Percentiles rank a stretch among this genome's conserved stretches.
Evolutionary conservation across 768 basidiomycete species (phyloP).

Genomic region (Royoungia palumana): DNA sequence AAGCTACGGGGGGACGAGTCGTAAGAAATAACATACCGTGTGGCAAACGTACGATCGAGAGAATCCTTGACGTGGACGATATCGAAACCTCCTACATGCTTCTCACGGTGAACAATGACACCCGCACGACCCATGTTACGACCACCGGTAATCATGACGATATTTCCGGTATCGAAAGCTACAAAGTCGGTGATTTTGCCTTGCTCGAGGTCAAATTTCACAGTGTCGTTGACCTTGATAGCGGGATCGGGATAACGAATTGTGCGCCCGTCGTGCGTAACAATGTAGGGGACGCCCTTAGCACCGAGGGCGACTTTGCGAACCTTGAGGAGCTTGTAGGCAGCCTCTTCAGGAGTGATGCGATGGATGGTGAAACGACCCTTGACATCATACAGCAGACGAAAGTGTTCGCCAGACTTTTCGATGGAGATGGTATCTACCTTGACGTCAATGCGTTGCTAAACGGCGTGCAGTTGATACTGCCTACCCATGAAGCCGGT

Average conservation of each 20-base stretch:
- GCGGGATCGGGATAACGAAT: conserved; percentile 98
- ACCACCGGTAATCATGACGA: conserved; percentile 97
- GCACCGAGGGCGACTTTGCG: conserved; percentile 86
- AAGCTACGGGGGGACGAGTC: background rate
- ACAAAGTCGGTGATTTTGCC: conserved; percentile 90
- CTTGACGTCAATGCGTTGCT: conserved; percentile 1
- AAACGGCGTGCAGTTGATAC: background rate
- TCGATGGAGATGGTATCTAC: conserved; percentile 95
- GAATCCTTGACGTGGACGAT: conserved; percentile 98
- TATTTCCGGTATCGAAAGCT: conserved; percentile 96
- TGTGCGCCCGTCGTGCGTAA: conserved; percentile 99
- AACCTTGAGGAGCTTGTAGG: conserved; percentile 96
- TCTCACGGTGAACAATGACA: conserved; percentile 94
- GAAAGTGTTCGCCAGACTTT: conserved; percentile 99
- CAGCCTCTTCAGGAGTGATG: conserved; percentile 95
- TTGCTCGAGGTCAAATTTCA: conserved; percentile 95
- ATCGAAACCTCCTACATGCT: conserved; percentile 97
- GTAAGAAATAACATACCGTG: conserved; percentile 60
- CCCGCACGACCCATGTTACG: conserved; percentile 99
- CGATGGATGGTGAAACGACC: conserved; percentile 99
- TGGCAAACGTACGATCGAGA: conserved; percentile 93
- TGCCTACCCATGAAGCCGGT: conserved; percentile 92
- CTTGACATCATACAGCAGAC: conserved; percentile 98
- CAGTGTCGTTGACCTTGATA: conserved; percentile 95
- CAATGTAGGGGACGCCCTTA: conserved; percentile 93